Evolutionary conservation across 2,329 filamentous ascomycete genomes (phyloP), one percentile per base, ranked within the genome.

Genomic region (Colletotrichum falcatum): DNA sequence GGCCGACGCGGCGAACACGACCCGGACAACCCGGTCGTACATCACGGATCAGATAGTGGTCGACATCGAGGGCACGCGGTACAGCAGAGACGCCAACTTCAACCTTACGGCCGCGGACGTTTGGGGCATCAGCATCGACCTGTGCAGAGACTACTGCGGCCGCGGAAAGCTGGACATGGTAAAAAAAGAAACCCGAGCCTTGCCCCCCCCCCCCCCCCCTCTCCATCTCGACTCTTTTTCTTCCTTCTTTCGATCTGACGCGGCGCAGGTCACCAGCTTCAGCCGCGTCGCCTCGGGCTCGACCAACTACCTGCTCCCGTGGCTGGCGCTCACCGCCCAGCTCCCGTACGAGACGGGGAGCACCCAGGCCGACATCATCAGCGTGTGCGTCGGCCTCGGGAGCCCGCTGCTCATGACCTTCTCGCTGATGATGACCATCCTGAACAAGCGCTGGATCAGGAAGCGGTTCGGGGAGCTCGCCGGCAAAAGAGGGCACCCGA

Each of bases 331-430:
- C 5, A 72, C 73, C 7, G 71, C 73, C 16, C 74, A 75, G 65
- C 73, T 75, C 6, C 74, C 73, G 2, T 75, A 73, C 35, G 73
- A 75, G 65, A 72, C 74, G 2, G 73, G 73, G 2, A 66, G 72
- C 16, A 61, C 70, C 18, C 37, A 69, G 12, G 63, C 68, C 20
- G 63, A 71, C 54, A 58, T 73, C 46, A 67, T 75, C 61, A 72
- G 74, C 55, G 73, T 75, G 28, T 73, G 71, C 53, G 66, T 73
- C 18, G 69, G 73, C 2, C 59, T 75, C 35, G 74, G 74, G 0
- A 75, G 74, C 30, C 74, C 73, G 2, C 66, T 75, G 71, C 64
- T 75, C 16, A 72, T 74, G 58, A 70, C 74, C 16, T 73, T 73
- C 44, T 73, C 74, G 16, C 42, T 75, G 12, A 74, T 73, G 65